phyloP scores from a whole-genome alignment of 306 rosid genomes.

The Inga leiocalycina region DNA sequence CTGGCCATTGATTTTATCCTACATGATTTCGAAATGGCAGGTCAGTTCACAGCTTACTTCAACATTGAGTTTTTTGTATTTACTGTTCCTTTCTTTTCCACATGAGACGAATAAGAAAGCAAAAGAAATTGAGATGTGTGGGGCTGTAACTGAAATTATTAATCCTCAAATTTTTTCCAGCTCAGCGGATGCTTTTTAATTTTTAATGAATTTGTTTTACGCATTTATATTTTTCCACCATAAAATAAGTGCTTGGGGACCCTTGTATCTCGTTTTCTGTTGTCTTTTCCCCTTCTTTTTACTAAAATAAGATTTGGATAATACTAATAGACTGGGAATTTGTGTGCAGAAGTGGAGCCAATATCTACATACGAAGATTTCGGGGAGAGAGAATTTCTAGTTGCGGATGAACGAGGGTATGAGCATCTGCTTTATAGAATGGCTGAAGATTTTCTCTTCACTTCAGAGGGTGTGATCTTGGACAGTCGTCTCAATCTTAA shows the following conservation, averaged over 20 bases:
- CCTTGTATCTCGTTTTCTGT: background rate
- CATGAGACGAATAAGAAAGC: background rate
- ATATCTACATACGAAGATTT: constrained; percentile 63
- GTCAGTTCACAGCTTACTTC: constrained; percentile 40
- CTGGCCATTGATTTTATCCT: constrained; percentile 87
- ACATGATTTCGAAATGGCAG: constrained; percentile 99
- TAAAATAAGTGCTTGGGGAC: background rate
- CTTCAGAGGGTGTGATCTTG: constrained; percentile 61
- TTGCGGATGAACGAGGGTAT: constrained; percentile 75
- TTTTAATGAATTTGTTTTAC: background rate
- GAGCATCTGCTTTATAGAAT: constrained; percentile 60
- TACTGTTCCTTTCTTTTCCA: constrained; percentile 21
- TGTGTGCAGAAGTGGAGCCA: constrained; percentile 77
- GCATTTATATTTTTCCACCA: background rate
- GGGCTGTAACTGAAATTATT: background rate
- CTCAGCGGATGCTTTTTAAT: constrained; percentile 13
- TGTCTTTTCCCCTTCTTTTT: background rate
- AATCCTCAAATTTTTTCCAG: constrained; percentile 13
- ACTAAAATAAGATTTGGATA: constrained; percentile 7
- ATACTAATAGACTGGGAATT: constrained; percentile 22
- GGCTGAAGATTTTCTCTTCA: constrained; percentile 61
- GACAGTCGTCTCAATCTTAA: constrained; percentile 68
- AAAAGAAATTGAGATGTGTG: background rate
- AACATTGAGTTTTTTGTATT: constrained; percentile 6
- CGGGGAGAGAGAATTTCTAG: constrained; percentile 68